Base-by-base conservation (phyloP, 495 filamentous ascomycete species). In the Aspergillus asperescens region DNA sequence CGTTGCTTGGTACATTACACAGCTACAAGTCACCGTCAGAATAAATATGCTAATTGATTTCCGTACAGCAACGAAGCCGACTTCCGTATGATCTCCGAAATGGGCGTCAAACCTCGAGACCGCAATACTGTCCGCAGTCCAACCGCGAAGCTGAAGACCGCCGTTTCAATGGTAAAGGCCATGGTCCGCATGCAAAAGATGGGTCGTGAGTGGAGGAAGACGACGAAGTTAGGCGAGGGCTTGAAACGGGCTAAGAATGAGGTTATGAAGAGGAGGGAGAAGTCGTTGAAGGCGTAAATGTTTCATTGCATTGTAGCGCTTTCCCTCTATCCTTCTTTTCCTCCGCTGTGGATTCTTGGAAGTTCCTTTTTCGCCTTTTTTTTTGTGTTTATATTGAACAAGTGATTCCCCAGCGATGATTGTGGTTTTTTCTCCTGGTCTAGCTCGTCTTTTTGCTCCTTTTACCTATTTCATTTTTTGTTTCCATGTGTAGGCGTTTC, bases 41-140 rank as follows among this genome's bases (percentile, higher is more conserved):
- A 29, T 55, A 8, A 32, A 38, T 62, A 59, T 39, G 51, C 63
- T 59, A 57, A 50, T 32, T 63, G 59, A 54, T 40, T 48, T 16
- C 28, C 12, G 13, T 46, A 70, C 62, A 96, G 92, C 67, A 98
- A 96, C 76, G 85, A 92, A 68, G 88, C 86, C 56, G 89, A 96
- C 63, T 81, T 98, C 27, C 79, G 81, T 34, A 85, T 95, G 65
- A 82, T 97, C 50, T 77, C 82, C 52, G 78, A 85, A 51, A 94
- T 95, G 77, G 84, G 86, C 43, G 79, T 88, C 59, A 77, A 77
- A 49, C 44, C 70, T 32, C 64, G 63, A 13, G 66, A 72, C 39
- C 62, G 61, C 29, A 55, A 45, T 9, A 46, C 67, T 29, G 25
- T 58, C 20, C 64, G 68, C 15, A 62, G 58, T 12, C 68, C 73